phyloP scores from a whole-genome alignment of 2,329 filamentous ascomycete species.

The Colletotrichum sp. region DNA sequence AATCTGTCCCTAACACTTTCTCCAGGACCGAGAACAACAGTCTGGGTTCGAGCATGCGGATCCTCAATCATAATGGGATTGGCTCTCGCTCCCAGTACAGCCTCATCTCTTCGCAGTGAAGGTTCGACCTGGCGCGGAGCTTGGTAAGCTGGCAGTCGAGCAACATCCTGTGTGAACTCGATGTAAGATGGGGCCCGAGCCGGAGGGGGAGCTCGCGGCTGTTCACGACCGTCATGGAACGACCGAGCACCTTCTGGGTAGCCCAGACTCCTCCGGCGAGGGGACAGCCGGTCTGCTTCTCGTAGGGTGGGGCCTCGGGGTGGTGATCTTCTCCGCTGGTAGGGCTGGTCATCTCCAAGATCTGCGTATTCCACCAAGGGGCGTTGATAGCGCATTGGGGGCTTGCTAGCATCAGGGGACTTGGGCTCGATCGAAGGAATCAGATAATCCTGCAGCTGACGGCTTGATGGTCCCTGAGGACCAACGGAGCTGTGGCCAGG shows the following conservation, averaged over 20 bases:
- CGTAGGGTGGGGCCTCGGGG: neutral
- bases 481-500: constrained; percentile 24
- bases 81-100: constrained; percentile 27
- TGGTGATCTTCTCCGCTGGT: neutral
- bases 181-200: neutral
- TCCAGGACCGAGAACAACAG: constrained; percentile 35
- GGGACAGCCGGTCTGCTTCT: neutral
- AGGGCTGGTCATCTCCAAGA: neutral
- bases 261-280: neutral
- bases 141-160: constrained; percentile 20
- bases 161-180: constrained; percentile 17
- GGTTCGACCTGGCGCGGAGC: neutral
- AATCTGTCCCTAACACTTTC: constrained; percentile 29
- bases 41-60: constrained; percentile 26
- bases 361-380: constrained; percentile 11
- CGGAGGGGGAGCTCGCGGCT: neutral
- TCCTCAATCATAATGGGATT: constrained; percentile 44
- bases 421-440: constrained; percentile 51
- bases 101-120: neutral
- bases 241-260: neutral
- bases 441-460: constrained; percentile 45
- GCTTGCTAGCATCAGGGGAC: constrained; percentile 34
- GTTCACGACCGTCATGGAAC: neutral
- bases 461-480: constrained; percentile 22
- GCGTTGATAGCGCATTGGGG: neutral